Conservation (phyloP, 2,329 filamentous ascomycete species). For the Bretziella fagacearum region DNA sequence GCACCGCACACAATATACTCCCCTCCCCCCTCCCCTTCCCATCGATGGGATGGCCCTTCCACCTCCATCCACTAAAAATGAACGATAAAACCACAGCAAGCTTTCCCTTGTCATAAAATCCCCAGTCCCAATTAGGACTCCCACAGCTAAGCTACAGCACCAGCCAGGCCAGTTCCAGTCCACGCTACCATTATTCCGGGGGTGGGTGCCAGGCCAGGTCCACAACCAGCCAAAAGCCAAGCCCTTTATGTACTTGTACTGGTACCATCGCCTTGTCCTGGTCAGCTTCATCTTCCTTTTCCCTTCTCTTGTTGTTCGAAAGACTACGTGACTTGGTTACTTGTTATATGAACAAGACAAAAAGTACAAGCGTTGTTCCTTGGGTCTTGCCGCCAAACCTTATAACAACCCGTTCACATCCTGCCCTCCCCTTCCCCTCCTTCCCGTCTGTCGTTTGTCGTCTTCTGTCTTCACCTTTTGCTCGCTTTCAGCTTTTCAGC, state of each 20-base stretch:
- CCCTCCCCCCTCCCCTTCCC: neutral
- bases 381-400: conserved; percentile 1
- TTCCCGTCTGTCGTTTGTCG: neutral
- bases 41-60: neutral
- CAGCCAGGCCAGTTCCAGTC: neutral
- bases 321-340: neutral
- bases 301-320: conserved; percentile 2
- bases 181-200: neutral
- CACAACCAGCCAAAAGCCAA: conserved; percentile 1
- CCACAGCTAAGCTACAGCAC: neutral
- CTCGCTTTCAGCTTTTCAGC: neutral
- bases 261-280: conserved; percentile 3
- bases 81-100: conserved; percentile 2
- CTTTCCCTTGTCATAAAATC: conserved; percentile 1
- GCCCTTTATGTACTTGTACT: conserved; percentile 6
- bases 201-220: neutral
- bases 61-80: neutral
- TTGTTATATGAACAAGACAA: conserved; percentile 3
- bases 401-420: conserved; percentile 1
- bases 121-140: neutral
- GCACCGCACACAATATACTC: neutral
- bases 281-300: conserved; percentile 5
- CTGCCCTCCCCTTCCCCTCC: neutral
- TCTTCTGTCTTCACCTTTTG: neutral
- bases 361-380: conserved; percentile 1